Percentiles rank a stretch among this genome's conserved stretches.
Conservation (phyloP, 805 yeast species). For the Candida khao-thaluensis region DNA sequence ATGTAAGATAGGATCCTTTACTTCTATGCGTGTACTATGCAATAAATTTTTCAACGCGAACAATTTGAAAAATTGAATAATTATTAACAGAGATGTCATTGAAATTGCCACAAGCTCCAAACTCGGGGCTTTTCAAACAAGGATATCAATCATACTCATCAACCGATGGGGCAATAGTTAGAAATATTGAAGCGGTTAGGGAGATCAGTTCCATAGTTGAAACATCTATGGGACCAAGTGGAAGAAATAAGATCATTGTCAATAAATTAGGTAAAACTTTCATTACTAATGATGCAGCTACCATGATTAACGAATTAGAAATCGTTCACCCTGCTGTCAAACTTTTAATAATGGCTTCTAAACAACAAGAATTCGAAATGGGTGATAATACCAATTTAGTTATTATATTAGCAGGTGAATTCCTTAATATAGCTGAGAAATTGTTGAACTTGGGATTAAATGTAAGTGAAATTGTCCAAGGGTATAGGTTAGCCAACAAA, state of each 20-base stretch:
- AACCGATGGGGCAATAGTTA: slow-evolving; percentile 90
- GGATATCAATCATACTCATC: slow-evolving; percentile 86
- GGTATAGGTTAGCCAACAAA: slow-evolving; percentile 83
- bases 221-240: slow-evolving; percentile 97
- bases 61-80: background rate
- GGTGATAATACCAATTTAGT: slow-evolving; percentile 96
- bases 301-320: slow-evolving; percentile 89
- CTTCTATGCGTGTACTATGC: background rate
- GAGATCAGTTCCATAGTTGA: slow-evolving; percentile 90
- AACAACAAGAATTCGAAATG: slow-evolving; percentile 96
- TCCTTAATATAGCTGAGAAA: slow-evolving; percentile 82
- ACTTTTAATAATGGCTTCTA: slow-evolving; percentile 90
- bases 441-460: slow-evolving; percentile 80
- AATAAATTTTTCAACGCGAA: slow-evolving; percentile 11
- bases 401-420: slow-evolving; percentile 88
- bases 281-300: slow-evolving; percentile 96
- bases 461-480: slow-evolving; percentile 90
- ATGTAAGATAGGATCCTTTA: background rate
- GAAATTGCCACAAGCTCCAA: slow-evolving; percentile 89
- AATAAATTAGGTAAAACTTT: slow-evolving; percentile 83
- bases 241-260: slow-evolving; percentile 93
- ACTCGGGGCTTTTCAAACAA: slow-evolving; percentile 90
- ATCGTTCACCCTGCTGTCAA: slow-evolving; percentile 98
- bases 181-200: slow-evolving; percentile 92
- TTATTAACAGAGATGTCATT: slow-evolving; percentile 65